Evolutionary conservation across 2,329 filamentous ascomycete genomes (phyloP), one percentile per base, ranked within the genome.

Genomic region (Trichoderma sp.): DNA sequence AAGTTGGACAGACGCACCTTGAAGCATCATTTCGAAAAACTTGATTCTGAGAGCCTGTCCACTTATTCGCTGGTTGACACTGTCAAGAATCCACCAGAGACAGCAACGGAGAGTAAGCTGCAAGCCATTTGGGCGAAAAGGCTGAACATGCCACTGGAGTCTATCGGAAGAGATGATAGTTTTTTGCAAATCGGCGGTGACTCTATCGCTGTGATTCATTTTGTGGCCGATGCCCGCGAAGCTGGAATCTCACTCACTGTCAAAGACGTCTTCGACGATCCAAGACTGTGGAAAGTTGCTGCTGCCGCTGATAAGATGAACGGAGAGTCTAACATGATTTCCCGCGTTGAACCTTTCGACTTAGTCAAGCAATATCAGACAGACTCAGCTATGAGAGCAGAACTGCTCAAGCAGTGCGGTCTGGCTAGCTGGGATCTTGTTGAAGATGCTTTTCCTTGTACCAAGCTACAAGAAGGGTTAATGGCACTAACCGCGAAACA

Each of bases 181-280:
- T 74, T 74, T 58, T 51, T 74, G 28, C 34, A 56, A 21, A 56
- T 74, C 7, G 73, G 73, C 4, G 73, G 73, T 39, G 73, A 74
- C n/a, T 73, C 71, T 4, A 73, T 74, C 39, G 21, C 60, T 6
- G 71, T 69, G 24, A 74, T 73, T 6, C 39, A 68, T 8, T 64
- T 73, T 18, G 66, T 61, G n/a, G 39, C 62, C 9, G 39, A 43
- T 21, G 70, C 70, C 14, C 70, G 56, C 28, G 34, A 58, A 57
- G 26, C 32, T 6, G 56, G 63, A 30, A 60, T 71, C 6, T 39
- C 34, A 3, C 63, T 71, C 21, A 34, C 63, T 6, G 63, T 56
- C 15, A 30, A 64, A 24, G 39, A 53, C 28, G 65, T 71, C 15
- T 71, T 71, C 24, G 36, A 71, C 6, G 62, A 71, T 21, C 56